Base-by-base conservation (phyloP, 768 basidiomycete genomes). In the Cystofilobasidium capitatum region DNA sequence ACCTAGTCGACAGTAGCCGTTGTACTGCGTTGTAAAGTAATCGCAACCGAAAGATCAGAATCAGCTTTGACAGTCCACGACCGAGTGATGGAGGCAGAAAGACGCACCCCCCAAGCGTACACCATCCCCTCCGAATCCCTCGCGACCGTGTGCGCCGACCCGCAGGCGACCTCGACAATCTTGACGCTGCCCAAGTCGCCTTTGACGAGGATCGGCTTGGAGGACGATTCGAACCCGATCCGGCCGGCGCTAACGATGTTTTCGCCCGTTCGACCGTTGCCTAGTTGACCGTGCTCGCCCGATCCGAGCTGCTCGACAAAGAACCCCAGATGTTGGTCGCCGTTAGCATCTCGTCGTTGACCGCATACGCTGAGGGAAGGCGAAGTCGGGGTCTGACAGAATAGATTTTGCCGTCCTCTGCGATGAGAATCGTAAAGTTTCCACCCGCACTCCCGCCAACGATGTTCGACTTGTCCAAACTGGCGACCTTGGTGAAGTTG, bases 221-320 rank as follows among this genome's bases (percentile, higher is more conserved):
- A 47, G 22, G 20, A 13, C 36, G 57, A n/a, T 73, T 94, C 92
- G 73, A 83, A 94, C 14, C 83, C 85, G 0, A 86, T 84, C 77
- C 91, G 91, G 72, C 89, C 89, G 24, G 88, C 88, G 0, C 88
- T 87, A 12, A 86, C 83, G 66, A 94, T 89, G 40, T 89, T 84
- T 77, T 94, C 91, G n/a, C 93, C 91, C 0, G 91, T 93, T 70
- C 84, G 84, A 22, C 93, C 94, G 75, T 91, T 93, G 0, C 91
- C 94, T 0, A 97, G 80, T 71, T 96, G 93, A 1, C 94, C 62
- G 67, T 89, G 86, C 77, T 96, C 92, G 26, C 86, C 89, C 60
- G 89, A 92, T 39, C 94, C 94, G 70, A 91, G 87, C 1, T 90
- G 82, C 73, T 87, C 97, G 2, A 94, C 90, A 88, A 71, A 58